Evolutionary conservation across 441 rosid genomes (phyloP).

Genomic region (Syzygium syzygioides): DNA sequence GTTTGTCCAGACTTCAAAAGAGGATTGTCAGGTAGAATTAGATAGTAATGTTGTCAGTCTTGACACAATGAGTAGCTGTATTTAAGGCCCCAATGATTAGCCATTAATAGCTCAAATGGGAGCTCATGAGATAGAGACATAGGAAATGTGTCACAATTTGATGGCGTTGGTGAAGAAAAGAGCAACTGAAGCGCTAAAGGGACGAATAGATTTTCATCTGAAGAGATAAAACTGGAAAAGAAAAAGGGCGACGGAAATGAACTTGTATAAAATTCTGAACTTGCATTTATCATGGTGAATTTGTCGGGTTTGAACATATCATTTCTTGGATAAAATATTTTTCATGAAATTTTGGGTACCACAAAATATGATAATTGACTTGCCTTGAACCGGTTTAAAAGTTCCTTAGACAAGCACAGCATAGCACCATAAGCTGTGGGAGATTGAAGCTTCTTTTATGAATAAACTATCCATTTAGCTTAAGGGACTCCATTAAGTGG

Average conservation of each 20-base stretch:
- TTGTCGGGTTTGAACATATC: not conserved
- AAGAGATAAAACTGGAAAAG: not conserved
- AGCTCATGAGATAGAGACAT: not conserved
- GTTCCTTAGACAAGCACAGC: not conserved
- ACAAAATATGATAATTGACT: not conserved
- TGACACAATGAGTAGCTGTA: not conserved
- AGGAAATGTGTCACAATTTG: not conserved
- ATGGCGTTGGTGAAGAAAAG: not conserved
- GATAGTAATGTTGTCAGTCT: not conserved
- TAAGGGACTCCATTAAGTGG: not conserved
- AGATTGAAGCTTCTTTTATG: not conserved
- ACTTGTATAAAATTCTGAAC: not conserved
- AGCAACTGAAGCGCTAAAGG: not conserved
- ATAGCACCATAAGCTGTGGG: not conserved
- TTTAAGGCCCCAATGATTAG: not conserved
- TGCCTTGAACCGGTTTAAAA: not conserved
- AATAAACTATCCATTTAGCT: not conserved
- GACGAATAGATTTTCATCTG: not conserved
- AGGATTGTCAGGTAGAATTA: not conserved
- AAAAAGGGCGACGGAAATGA: not conserved
- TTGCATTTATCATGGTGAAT: not conserved
- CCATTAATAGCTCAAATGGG: not conserved
- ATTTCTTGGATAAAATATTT: not conserved
- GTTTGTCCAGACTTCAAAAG: not conserved
- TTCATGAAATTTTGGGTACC: not conserved